Percentiles rank a stretch among this genome's conserved stretches.
Conservation (phyloP, 768 basidiomycete genomes). For the Trametes sanguinea region DNA sequence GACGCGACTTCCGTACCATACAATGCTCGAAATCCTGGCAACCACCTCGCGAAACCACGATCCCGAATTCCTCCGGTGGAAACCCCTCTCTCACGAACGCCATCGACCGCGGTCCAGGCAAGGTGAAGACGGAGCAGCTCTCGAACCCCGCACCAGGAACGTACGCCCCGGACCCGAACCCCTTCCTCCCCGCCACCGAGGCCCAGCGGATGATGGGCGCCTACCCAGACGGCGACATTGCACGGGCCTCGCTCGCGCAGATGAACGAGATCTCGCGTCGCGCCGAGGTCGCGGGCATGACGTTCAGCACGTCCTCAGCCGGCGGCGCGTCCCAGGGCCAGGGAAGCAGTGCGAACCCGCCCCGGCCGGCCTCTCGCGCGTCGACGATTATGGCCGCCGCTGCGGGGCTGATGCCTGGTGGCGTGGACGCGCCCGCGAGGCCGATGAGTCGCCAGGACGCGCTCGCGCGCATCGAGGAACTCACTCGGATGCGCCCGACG, state of each 20-base stretch:
- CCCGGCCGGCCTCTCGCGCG: conserved; percentile 30
- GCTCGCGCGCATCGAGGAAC: conserved; percentile 54
- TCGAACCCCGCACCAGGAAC: conserved; percentile 21
- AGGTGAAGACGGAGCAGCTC: conserved; percentile 36
- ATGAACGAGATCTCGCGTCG: conserved; percentile 79
- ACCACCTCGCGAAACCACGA: neutral
- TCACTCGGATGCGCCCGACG: conserved; percentile 43
- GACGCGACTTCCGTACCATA: neutral
- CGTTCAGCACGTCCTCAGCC: conserved; percentile 27
- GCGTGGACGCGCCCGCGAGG: conserved; percentile 24
- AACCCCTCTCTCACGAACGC: neutral
- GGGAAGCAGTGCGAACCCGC: neutral
- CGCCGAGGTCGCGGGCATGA: conserved; percentile 48
- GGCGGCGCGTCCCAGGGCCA: neutral
- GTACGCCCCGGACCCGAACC: conserved; percentile 38
- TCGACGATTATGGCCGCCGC: conserved; percentile 34
- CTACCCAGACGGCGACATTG: conserved; percentile 59
- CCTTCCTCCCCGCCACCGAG: conserved; percentile 60
- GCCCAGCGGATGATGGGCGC: conserved; percentile 52
- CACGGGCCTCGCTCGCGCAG: conserved; percentile 68
- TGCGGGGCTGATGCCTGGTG: conserved; percentile 33
- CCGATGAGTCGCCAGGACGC: conserved; percentile 46
- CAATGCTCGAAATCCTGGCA: neutral
- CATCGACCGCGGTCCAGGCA: conserved; percentile 29
- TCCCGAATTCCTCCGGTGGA: conserved; percentile 9